Percentiles rank a stretch among this genome's conserved stretches.
Conservation (phyloP, 441 rosid species). For the Pelargonium cotyledonis region DNA sequence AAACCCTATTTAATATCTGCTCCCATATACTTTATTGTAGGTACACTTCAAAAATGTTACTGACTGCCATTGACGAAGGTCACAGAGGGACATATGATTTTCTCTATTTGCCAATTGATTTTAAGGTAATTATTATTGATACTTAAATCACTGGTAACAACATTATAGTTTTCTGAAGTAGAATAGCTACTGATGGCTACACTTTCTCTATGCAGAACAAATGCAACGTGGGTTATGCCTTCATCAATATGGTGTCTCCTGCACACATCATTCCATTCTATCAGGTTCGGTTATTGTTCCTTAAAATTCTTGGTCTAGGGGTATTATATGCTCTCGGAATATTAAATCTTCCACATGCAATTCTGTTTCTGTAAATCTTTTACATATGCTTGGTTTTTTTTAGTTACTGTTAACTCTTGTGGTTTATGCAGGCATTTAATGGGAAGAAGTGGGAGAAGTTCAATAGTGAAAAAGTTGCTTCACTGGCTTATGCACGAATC, state of each 20-base stretch:
- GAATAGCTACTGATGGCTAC: conserved; percentile 15
- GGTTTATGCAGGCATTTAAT: conserved; percentile 46
- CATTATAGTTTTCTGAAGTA: not conserved
- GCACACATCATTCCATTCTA: conserved; percentile 66
- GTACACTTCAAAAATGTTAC: conserved; percentile 80
- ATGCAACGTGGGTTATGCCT: conserved; percentile 85
- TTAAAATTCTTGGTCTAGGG: not conserved
- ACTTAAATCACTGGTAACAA: conserved; percentile 10
- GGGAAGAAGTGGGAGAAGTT: conserved; percentile 85
- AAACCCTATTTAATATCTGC: conserved; percentile 9
- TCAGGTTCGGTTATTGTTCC: conserved; percentile 38
- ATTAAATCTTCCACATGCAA: not conserved
- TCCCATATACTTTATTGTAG: conserved; percentile 29
- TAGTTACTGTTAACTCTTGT: conserved; percentile 6
- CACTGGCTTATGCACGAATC: conserved; percentile 73
- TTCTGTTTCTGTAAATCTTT: too few relatives aligned
- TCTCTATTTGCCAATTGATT: conserved; percentile 69
- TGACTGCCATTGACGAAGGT: conserved; percentile 74
- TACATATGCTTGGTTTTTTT: not conserved
- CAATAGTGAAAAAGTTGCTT: conserved; percentile 72
- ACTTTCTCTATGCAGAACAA: conserved; percentile 55
- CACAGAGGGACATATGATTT: conserved; percentile 67
- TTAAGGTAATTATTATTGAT: conserved; percentile 53
- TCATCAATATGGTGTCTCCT: conserved; percentile 78
- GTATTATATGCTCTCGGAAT: not conserved